A percentile compares a stretch with the other conserved stretches of the same genome.
Evolutionary conservation across 192 early-diverging fungal genomes (phyloP).

Genomic region (Coemansia erecta): DNA sequence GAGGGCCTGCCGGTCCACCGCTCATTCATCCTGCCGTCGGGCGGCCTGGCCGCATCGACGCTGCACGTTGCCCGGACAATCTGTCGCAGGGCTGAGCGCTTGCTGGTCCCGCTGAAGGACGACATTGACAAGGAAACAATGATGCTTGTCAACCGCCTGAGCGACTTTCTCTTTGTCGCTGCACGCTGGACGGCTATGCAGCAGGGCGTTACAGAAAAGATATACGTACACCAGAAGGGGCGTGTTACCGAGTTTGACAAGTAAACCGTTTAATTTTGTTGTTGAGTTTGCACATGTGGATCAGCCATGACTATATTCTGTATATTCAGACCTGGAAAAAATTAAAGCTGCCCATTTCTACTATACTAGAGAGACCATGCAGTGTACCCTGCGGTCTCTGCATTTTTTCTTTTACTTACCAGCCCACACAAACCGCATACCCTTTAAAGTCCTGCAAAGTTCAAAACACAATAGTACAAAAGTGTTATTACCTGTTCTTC

Average conservation of each 20-base stretch:
- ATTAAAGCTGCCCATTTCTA: too few relatives aligned
- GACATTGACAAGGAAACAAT: slow-evolving; percentile 28
- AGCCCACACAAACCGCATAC: too few relatives aligned
- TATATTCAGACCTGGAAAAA: too few relatives aligned
- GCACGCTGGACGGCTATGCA: slow-evolving; percentile 76
- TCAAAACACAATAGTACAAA: too few relatives aligned
- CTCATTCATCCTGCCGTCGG: slow-evolving; percentile 90
- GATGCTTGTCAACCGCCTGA: slow-evolving; percentile 57
- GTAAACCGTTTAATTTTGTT: neutral
- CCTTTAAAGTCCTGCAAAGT: too few relatives aligned
- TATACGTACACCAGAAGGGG: slow-evolving; percentile 61
- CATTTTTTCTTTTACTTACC: too few relatives aligned
- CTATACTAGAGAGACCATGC: too few relatives aligned
- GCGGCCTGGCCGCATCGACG: slow-evolving; percentile 75
- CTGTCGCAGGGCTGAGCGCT: slow-evolving; percentile 84
- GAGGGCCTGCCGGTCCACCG: slow-evolving; percentile 67
- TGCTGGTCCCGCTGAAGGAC: slow-evolving; percentile 68
- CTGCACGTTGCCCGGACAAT: slow-evolving; percentile 83
- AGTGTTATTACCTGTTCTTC: too few relatives aligned
- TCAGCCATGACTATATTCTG: too few relatives aligned
- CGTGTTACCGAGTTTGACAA: slow-evolving; percentile 45
- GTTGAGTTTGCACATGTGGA: too few relatives aligned
- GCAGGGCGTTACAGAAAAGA: slow-evolving; percentile 67
- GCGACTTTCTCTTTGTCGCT: slow-evolving; percentile 90
- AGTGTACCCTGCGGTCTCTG: too few relatives aligned